Evolutionary conservation across 257 asterid species (phyloP).

Genomic region (Ajuga chamaepitys): DNA sequence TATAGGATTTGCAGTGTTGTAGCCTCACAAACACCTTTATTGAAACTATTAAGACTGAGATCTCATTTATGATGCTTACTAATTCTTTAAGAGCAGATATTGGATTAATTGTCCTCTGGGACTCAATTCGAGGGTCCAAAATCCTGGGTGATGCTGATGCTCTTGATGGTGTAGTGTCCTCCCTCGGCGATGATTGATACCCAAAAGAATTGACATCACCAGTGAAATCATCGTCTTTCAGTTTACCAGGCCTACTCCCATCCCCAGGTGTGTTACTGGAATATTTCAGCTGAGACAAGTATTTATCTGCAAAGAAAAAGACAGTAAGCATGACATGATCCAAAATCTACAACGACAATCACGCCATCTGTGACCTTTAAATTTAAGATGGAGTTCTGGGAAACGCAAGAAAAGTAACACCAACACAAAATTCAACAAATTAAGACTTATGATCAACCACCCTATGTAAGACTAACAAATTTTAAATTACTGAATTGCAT

Average conservation of each 20-base stretch:
- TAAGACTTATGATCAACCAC: neutral
- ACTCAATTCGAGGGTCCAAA: conserved; percentile 54
- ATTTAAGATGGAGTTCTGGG: neutral
- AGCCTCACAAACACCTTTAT: conserved; percentile 7
- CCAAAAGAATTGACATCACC: conserved; percentile 42
- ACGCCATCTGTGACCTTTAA: neutral
- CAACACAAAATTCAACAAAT: neutral
- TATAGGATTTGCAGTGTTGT: neutral
- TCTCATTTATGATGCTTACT: conserved; percentile 34
- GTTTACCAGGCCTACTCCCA: conserved; percentile 41
- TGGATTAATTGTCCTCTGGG: conserved; percentile 53
- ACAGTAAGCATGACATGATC: neutral
- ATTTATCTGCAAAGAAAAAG: conserved; percentile 55
- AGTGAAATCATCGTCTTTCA: conserved; percentile 42
- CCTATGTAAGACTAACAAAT: too few relatives aligned
- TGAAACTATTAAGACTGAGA: neutral
- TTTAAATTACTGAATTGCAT: too few relatives aligned
- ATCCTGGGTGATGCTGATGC: conserved; percentile 42
- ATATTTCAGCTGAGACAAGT: conserved; percentile 49
- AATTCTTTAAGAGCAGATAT: conserved; percentile 67
- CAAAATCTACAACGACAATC: neutral
- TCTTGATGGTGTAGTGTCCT: conserved; percentile 38
- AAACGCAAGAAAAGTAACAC: neutral
- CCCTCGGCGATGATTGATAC: conserved; percentile 44
- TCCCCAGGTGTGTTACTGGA: conserved; percentile 44